These are phyloP conservation scores for Chamaenerion angustifolium DNA, from an alignment of 345 rosid species.

Conservation along the genomic window DNA sequence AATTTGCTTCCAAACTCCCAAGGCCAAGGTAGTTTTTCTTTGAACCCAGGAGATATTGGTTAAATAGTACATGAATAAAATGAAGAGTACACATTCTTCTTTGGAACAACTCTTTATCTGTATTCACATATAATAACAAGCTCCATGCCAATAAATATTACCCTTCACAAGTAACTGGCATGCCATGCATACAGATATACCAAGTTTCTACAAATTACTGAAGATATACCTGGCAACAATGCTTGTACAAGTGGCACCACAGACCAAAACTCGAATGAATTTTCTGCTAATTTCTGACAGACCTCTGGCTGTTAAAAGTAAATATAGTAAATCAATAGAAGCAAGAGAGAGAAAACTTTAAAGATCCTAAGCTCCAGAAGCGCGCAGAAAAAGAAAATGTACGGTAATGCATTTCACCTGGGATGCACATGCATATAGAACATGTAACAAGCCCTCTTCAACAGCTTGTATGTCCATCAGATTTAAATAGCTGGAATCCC, in stretches of 20 bases:
- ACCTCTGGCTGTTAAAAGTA: constrained; percentile 39
- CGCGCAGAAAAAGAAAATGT: constrained; percentile 4
- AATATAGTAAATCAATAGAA: constrained; percentile 5
- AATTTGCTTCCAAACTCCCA: too few species aligned
- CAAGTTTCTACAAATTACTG: too few species aligned
- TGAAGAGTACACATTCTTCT: too few species aligned
- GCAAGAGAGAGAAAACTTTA: neutral
- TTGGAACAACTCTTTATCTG: too few species aligned
- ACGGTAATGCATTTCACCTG: constrained; percentile 46
- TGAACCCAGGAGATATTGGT: too few species aligned
- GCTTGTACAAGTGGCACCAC: constrained; percentile 74
- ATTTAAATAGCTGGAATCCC: constrained; percentile 39
- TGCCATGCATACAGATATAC: too few species aligned
- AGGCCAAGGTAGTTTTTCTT: too few species aligned
- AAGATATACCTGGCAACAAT: constrained; percentile 43
- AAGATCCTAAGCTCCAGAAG: neutral
- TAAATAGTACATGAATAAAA: too few species aligned
- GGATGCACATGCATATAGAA: constrained; percentile 78
- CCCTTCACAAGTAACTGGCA: too few species aligned
- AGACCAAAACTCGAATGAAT: constrained; percentile 47
- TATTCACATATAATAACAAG: too few species aligned
- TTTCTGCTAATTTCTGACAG: constrained; percentile 51
- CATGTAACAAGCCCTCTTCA: constrained; percentile 78
- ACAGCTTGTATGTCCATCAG: constrained; percentile 55
- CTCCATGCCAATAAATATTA: too few species aligned